Evolutionary conservation across 768 basidiomycete genomes (phyloP).

Genomic region (Panellus pusillus): DNA sequence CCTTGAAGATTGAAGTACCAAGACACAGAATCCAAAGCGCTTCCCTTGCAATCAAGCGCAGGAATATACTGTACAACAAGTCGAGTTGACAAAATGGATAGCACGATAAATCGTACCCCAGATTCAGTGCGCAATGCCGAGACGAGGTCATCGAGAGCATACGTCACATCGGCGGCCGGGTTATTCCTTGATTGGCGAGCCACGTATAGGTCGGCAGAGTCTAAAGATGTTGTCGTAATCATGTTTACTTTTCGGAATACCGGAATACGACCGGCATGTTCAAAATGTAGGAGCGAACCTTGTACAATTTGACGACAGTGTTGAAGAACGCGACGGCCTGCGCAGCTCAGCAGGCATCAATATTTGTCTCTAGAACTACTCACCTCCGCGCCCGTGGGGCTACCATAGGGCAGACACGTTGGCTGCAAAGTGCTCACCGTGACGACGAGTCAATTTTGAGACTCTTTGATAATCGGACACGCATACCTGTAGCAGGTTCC

Average conservation of each 20-base stretch:
- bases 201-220: constrained; percentile 56
- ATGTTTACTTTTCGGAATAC: background rate
- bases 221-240: constrained; percentile 23
- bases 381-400: constrained; percentile 61
- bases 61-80: constrained; percentile 40
- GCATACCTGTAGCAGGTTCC: constrained; percentile 56
- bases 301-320: constrained; percentile 11
- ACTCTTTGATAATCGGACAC: background rate
- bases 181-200: constrained; percentile 55
- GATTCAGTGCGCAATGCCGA: constrained; percentile 42
- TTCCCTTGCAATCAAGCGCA: constrained; percentile 42
- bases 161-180: constrained; percentile 45
- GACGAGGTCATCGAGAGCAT: constrained; percentile 40
- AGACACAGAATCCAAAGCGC: constrained; percentile 41
- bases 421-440: constrained; percentile 64
- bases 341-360: background rate
- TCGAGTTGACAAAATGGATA: background rate
- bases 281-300: constrained; percentile 1
- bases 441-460: background rate
- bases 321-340: constrained; percentile 69
- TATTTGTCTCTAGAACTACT: background rate
- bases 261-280: too few relatives aligned
- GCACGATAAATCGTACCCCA: constrained; percentile 23
- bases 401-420: constrained; percentile 58
- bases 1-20: constrained; percentile 61